Conservation (phyloP, 2,329 filamentous ascomycete genomes). For the Calonectria pseudoreteaudii region DNA sequence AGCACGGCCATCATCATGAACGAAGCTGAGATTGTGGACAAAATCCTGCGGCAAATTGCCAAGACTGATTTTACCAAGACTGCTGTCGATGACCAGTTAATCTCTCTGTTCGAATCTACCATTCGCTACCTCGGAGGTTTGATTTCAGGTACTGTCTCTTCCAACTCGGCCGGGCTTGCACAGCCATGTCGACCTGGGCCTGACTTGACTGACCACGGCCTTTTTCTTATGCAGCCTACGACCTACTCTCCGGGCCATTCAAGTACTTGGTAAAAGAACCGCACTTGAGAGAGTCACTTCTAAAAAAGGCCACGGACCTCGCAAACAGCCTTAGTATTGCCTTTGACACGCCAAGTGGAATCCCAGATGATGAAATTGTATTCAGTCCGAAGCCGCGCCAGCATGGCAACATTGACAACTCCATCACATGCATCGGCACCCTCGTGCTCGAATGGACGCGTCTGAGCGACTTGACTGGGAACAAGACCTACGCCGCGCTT, state of each 20-base stretch:
- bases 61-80: conserved; percentile 30
- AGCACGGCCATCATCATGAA: conserved; percentile 37
- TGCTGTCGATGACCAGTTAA: conserved; percentile 1
- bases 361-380: conserved; percentile 35
- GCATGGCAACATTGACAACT: conserved; percentile 32
- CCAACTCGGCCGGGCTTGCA: neutral
- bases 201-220: neutral
- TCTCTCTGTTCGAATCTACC: conserved; percentile 32
- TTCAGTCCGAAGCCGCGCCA: conserved; percentile 22
- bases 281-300: neutral
- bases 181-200: neutral
- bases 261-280: conserved; percentile 18
- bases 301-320: conserved; percentile 10
- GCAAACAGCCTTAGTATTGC: conserved; percentile 33
- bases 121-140: conserved; percentile 36
- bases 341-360: conserved; percentile 34
- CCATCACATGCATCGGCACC: conserved; percentile 31
- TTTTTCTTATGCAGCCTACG: conserved; percentile 21
- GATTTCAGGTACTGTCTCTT: conserved; percentile 16
- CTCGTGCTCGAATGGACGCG: conserved; percentile 38
- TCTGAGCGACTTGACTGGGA: conserved; percentile 28
- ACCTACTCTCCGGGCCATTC: conserved; percentile 27
- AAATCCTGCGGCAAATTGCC: conserved; percentile 30
- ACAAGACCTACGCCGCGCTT: conserved; percentile 26
- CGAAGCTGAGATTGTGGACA: conserved; percentile 27